A percentile compares a stretch with the other conserved stretches of the same genome.
Conservation (phyloP, 352 stramenopile genomes). For the Phytophthora pini region DNA sequence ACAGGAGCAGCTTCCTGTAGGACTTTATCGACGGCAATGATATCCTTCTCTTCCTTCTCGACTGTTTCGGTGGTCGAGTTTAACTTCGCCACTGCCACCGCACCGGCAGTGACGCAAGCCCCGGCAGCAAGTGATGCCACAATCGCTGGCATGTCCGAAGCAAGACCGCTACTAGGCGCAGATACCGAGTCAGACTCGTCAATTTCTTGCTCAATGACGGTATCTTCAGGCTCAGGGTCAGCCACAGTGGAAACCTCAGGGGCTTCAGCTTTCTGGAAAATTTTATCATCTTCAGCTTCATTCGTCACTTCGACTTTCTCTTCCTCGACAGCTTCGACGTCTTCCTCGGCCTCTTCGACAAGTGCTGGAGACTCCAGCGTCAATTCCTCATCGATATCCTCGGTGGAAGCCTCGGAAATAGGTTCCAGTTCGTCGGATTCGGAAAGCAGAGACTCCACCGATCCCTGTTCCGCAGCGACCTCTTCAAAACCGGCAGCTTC, state of each 20-base stretch:
- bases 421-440: too few species aligned
- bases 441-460: too few species aligned
- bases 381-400: not conserved
- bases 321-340: not conserved
- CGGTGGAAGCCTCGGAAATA: not conserved
- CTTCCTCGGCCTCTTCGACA: not conserved
- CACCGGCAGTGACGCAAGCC: not conserved
- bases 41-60: not conserved
- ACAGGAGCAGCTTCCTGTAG: not conserved
- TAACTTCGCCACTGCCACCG: not conserved
- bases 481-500: not conserved
- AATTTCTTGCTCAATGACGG: not conserved
- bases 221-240: not conserved
- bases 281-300: not conserved
- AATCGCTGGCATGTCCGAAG: slow-evolving; percentile 20
- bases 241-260: not conserved
- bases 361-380: not conserved
- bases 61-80: not conserved
- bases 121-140: slow-evolving; percentile 24
- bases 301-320: not conserved
- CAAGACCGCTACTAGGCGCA: not conserved
- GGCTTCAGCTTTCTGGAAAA: not conserved
- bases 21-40: not conserved
- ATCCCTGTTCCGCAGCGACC: not conserved
- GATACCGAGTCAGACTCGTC: not conserved